Conservation (phyloP, 108 stramenopile genomes). For the Conticribra guillardii region DNA sequence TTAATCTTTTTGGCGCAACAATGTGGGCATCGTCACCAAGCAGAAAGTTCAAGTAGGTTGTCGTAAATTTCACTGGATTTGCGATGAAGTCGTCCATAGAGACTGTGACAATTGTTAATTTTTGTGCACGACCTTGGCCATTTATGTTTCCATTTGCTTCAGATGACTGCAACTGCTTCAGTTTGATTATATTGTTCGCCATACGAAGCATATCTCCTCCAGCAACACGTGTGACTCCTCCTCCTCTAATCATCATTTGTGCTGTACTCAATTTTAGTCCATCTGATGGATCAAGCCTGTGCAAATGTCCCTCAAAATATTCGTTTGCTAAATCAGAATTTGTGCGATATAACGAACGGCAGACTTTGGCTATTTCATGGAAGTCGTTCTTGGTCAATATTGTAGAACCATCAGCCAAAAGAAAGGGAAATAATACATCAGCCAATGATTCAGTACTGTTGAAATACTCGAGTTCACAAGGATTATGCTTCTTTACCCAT, state of each 20-base stretch:
- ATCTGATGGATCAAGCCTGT: slow-evolving; percentile 13
- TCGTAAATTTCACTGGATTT: slow-evolving; percentile 12
- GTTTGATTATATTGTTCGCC: no score
- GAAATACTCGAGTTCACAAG: slow-evolving; percentile 11
- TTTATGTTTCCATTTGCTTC: not conserved
- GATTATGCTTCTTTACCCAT: slow-evolving; percentile 23
- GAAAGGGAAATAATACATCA: slow-evolving; percentile 13
- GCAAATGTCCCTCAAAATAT: slow-evolving; percentile 20
- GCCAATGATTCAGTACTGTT: slow-evolving; percentile 8
- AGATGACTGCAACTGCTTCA: slow-evolving; percentile 2
- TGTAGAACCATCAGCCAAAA: slow-evolving; percentile 12
- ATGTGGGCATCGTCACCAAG: not conserved
- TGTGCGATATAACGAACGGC: slow-evolving; percentile 11
- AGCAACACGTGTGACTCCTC: slow-evolving; percentile 11
- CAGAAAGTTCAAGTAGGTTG: slow-evolving; percentile 2
- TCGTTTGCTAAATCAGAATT: not conserved
- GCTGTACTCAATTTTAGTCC: slow-evolving; percentile 20
- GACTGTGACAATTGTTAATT: slow-evolving; percentile 3
- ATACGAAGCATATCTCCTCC: slow-evolving; percentile 24
- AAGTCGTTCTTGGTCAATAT: slow-evolving; percentile 11
- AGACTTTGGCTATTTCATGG: slow-evolving; percentile 8
- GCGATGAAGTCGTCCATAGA: slow-evolving; percentile 21
- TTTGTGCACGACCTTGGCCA: not conserved
- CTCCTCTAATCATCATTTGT: slow-evolving; percentile 27
- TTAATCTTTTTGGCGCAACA: not conserved